Evolutionary conservation across 1,284 basidiomycete species (phyloP).

Genomic region (Apiotrichum sp.): DNA sequence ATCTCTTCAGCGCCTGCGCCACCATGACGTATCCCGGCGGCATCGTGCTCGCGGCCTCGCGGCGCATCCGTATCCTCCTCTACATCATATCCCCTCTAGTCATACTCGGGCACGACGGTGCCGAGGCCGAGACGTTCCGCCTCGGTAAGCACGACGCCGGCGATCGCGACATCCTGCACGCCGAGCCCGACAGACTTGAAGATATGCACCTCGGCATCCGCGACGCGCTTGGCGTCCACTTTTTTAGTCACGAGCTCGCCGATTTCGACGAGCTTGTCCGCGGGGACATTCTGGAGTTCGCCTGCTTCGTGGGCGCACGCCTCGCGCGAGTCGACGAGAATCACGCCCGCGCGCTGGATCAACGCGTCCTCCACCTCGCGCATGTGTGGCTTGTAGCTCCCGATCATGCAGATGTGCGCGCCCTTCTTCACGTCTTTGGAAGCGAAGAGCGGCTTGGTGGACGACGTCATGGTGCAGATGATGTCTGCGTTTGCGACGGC

Average conservation of each 20-base stretch:
- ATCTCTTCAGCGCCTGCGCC: too few relatives aligned
- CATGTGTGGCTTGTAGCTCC: constrained; percentile 69
- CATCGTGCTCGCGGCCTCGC: too few relatives aligned
- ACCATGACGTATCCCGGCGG: too few relatives aligned
- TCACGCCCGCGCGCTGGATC: constrained; percentile 51
- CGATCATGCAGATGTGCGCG: constrained; percentile 68
- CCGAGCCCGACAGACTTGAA: constrained; percentile 48
- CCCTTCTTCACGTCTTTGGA: constrained; percentile 52
- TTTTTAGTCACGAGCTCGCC: constrained; percentile 8
- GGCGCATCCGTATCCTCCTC: background rate
- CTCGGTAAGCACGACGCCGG: constrained; percentile 36
- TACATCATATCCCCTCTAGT: constrained; percentile 15
- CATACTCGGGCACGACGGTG: constrained; percentile 31
- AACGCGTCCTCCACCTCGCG: constrained; percentile 62
- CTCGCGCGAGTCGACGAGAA: constrained; percentile 66
- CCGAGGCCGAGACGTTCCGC: constrained; percentile 36
- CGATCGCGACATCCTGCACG: constrained; percentile 47
- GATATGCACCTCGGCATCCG: constrained; percentile 29
- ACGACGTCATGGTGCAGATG: constrained; percentile 63
- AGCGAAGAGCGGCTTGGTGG: constrained; percentile 61
- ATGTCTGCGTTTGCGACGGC: constrained; percentile 36
- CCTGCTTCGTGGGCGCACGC: constrained; percentile 70
- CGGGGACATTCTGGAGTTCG: constrained; percentile 53
- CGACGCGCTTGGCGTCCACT: constrained; percentile 1
- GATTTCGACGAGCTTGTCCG: constrained; percentile 10